A percentile compares a stretch with the other conserved stretches of the same genome.
Conservation (phyloP, 2,329 filamentous ascomycete genomes). For the Trichoderma sp. region DNA sequence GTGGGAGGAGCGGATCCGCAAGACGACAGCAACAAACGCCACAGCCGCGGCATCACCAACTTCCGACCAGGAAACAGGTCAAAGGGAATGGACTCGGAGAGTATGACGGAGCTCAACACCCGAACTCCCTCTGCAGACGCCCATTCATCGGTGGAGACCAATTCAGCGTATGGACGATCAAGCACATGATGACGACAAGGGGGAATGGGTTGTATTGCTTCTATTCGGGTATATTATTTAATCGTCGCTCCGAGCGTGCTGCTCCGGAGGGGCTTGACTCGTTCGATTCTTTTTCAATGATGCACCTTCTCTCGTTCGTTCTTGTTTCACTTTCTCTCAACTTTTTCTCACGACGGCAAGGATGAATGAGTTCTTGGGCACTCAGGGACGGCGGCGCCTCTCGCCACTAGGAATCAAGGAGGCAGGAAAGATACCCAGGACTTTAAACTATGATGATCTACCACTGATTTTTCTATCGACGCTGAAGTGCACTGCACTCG, state of each 20-base stretch:
- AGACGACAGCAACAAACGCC: constrained; percentile 26
- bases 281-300: constrained; percentile 11
- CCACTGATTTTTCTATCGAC: background rate
- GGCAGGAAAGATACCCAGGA: constrained; percentile 22
- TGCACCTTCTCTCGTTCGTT: constrained; percentile 6
- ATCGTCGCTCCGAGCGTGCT: constrained; percentile 11
- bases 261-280: background rate
- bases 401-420: constrained; percentile 9
- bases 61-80: constrained; percentile 13
- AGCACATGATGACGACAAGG: constrained; percentile 16
- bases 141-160: constrained; percentile 10
- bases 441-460: constrained; percentile 17
- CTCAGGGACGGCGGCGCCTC: constrained; percentile 20
- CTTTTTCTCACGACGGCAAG: constrained; percentile 21
- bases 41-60: constrained; percentile 22
- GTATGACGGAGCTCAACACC: constrained; percentile 23
- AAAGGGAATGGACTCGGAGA: constrained; percentile 27
- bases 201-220: constrained; percentile 9
- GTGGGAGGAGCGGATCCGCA: constrained; percentile 33
- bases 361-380: constrained; percentile 22
- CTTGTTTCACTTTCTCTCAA: background rate
- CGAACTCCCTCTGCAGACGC: constrained; percentile 21
- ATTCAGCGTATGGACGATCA: constrained; percentile 7
- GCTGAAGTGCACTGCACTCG: constrained; percentile 11
- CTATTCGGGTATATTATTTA: constrained; percentile 26